phyloP scores from a whole-genome alignment of 148 eudicot species.

The Nyssa sinensis region DNA sequence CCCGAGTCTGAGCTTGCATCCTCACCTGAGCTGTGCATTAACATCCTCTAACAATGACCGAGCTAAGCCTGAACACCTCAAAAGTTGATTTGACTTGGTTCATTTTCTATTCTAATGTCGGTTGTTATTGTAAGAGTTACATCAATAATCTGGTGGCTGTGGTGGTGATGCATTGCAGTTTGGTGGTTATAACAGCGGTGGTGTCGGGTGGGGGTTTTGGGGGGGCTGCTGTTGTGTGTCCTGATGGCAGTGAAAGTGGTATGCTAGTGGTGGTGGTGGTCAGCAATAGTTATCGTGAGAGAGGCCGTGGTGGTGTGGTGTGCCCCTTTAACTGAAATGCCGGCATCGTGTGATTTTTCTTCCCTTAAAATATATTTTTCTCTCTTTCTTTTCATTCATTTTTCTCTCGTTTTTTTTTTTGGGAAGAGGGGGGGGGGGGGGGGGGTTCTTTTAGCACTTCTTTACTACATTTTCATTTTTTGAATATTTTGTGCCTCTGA shows the following conservation, averaged over 20 bases:
- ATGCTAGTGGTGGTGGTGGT: constrained; percentile 3
- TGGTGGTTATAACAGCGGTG: not conserved
- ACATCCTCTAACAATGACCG: not conserved
- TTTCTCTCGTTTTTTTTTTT: no score
- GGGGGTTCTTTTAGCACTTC: not conserved
- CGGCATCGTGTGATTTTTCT: not conserved
- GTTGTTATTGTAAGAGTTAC: not conserved
- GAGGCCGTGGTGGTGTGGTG: not conserved
- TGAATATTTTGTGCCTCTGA: no score
- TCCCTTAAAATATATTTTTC: no score
- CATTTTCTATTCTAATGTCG: not conserved
- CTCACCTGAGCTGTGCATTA: not conserved
- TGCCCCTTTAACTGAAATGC: not conserved
- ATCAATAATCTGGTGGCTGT: not conserved
- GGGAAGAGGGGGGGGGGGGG: no score
- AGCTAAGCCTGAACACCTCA: not conserved
- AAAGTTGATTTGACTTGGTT: not conserved
- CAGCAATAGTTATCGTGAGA: no score
- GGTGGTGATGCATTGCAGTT: not conserved
- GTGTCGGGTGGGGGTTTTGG: no score
- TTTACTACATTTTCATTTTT: not conserved
- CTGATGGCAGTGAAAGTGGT: constrained; percentile 5
- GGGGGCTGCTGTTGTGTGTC: not conserved
- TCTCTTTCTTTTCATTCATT: not conserved
- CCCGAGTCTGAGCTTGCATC: not conserved